Percentiles rank a stretch among this genome's conserved stretches.
These are phyloP conservation scores for Puccinia triticina DNA, from an alignment of 1,284 basidiomycete genomes.

Conservation along the genomic window DNA sequence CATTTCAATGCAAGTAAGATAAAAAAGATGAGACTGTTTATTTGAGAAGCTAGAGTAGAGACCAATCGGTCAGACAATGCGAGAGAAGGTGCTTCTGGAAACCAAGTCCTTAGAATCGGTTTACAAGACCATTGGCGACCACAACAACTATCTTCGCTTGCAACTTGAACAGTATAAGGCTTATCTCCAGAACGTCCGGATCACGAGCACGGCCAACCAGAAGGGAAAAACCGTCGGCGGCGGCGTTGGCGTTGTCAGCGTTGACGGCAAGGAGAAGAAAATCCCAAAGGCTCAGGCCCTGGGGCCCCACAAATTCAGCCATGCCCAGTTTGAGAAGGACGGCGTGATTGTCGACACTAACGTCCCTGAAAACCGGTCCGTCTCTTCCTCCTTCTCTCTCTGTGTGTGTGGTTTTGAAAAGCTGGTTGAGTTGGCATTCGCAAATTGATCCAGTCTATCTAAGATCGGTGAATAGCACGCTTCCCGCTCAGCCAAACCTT, in stretches of 20 bases:
- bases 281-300: slow-evolving; percentile 75
- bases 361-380: slow-evolving; percentile 92
- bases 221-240: slow-evolving; percentile 76
- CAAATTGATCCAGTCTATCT: too few species aligned
- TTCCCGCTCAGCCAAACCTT: too few species aligned
- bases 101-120: slow-evolving; percentile 90
- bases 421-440: slow-evolving; percentile 21
- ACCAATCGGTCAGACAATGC: too few species aligned
- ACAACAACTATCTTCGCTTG: slow-evolving; percentile 92
- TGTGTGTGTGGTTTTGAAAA: neutral
- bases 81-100: slow-evolving; percentile 92
- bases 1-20: too few species aligned
- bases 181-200: slow-evolving; percentile 93
- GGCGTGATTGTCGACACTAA: slow-evolving; percentile 99
- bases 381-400: slow-evolving; percentile 47
- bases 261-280: slow-evolving; percentile 97
- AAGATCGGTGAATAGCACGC: too few species aligned
- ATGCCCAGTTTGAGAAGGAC: slow-evolving; percentile 97
- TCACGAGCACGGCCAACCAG: slow-evolving; percentile 66
- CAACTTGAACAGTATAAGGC: slow-evolving; percentile 99
- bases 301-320: slow-evolving; percentile 95
- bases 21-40: too few species aligned
- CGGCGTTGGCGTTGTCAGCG: slow-evolving; percentile 90
- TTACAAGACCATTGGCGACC: slow-evolving; percentile 98
- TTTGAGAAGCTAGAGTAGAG: too few species aligned